These are phyloP conservation scores for Mycena alexandri DNA, from an alignment of 768 basidiomycete genomes.

Conservation along the genomic window DNA sequence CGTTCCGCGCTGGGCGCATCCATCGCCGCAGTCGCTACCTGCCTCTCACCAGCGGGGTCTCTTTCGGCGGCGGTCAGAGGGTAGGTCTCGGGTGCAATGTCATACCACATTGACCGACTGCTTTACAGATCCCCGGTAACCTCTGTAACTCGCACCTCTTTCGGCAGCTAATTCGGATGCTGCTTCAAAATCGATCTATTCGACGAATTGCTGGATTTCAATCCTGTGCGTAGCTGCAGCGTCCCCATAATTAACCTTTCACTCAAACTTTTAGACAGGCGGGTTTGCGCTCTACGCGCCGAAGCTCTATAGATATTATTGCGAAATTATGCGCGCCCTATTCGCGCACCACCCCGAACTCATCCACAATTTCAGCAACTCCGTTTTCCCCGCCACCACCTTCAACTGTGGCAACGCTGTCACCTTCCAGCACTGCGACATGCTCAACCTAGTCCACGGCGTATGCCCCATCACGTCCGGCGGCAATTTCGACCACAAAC, in stretches of 20 bases:
- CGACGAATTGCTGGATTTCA: not conserved
- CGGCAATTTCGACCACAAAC: constrained; percentile 7
- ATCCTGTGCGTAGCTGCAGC: not conserved
- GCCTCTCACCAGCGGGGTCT: not conserved
- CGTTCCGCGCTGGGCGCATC: not conserved
- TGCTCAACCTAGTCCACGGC: not conserved
- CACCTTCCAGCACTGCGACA: not conserved
- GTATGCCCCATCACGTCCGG: constrained; percentile 18
- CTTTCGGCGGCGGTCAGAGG: not conserved
- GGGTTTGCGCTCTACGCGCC: not conserved
- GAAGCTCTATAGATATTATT: not conserved
- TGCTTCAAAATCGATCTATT: not conserved
- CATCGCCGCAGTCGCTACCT: not conserved
- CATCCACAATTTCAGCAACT: not conserved
- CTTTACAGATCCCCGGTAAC: not conserved
- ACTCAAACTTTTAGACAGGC: not conserved
- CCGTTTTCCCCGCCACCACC: not conserved
- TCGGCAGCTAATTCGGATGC: not conserved
- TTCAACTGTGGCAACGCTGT: not conserved
- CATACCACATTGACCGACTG: no score
- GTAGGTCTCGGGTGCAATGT: no score
- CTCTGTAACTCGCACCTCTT: not conserved
- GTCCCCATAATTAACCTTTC: not conserved
- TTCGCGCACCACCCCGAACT: not conserved
- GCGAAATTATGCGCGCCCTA: not conserved